phyloP scores from a whole-genome alignment of 192 early-diverging fungal genomes.

The Backusella psychrophila region DNA sequence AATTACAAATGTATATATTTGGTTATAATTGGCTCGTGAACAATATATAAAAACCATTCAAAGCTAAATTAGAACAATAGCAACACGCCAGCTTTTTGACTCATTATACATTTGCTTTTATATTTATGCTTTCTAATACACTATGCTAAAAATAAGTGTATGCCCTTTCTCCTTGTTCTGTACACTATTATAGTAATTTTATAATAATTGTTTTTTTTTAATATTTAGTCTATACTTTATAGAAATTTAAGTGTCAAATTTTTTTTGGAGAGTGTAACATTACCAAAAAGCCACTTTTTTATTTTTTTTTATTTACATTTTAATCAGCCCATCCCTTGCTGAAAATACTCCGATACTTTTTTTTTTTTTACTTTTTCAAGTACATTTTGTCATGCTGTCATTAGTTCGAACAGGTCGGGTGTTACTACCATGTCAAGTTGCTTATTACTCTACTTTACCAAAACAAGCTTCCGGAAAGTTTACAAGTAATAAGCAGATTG shows the following conservation, averaged over 20 bases:
- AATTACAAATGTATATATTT: background rate
- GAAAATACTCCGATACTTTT: background rate
- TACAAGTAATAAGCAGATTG: conserved; percentile 27
- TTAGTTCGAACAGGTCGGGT: background rate
- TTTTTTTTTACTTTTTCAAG: background rate
- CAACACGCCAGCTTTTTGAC: too few relatives aligned
- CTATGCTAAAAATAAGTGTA: background rate
- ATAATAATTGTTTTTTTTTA: background rate
- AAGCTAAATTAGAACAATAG: background rate
- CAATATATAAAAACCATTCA: background rate
- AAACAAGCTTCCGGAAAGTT: conserved; percentile 32
- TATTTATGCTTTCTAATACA: background rate
- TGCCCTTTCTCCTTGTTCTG: background rate
- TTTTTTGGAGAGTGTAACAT: background rate
- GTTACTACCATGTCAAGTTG: background rate
- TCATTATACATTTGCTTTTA: background rate
- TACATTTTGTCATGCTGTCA: background rate
- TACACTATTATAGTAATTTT: background rate
- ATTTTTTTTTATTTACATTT: background rate
- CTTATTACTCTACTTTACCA: conserved; percentile 19
- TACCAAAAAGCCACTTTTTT: background rate
- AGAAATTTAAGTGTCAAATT: background rate
- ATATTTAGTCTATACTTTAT: background rate
- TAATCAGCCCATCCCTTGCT: background rate
- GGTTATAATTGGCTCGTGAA: background rate